phyloP scores from a whole-genome alignment of 345 rosid genomes.

The Eutrema japonicum region DNA sequence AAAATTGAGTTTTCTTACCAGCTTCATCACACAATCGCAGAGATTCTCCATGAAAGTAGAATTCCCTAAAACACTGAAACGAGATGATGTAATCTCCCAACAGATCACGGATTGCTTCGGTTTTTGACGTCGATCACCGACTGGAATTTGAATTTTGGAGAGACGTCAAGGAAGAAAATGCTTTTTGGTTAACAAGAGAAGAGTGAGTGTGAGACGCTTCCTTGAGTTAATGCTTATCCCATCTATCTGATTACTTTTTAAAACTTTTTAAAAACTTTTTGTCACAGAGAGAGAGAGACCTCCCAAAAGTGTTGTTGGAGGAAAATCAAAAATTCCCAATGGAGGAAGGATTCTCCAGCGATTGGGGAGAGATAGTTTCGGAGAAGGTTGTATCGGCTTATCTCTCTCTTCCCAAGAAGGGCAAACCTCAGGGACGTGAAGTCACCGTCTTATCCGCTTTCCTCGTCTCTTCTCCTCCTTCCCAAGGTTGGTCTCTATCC shows the following conservation, averaged over 20 bases:
- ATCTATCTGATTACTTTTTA: too few relatives aligned
- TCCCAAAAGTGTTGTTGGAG: too few relatives aligned
- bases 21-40: conserved; percentile 32
- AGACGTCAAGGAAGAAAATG: too few relatives aligned
- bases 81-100: conserved; percentile 12
- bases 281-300: too few relatives aligned
- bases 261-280: too few relatives aligned
- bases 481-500: conserved; percentile 51
- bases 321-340: conserved; percentile 3
- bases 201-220: too few relatives aligned
- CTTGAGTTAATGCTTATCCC: too few relatives aligned
- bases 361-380: conserved; percentile 62
- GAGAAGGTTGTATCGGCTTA: conserved; percentile 58
- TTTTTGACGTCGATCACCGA: too few relatives aligned
- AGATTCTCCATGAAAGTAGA: conserved; percentile 31
- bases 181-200: too few relatives aligned
- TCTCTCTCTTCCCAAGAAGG: conserved; percentile 74
- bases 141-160: too few relatives aligned
- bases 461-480: conserved; percentile 71
- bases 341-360: conserved; percentile 25
- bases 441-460: conserved; percentile 80
- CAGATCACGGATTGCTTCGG: background rate
- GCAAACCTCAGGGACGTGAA: conserved; percentile 96
- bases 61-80: background rate
- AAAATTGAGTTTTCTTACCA: conserved; percentile 22